Conservation (phyloP, 2,329 filamentous ascomycete species). For the Sphaceloma murrayae region DNA sequence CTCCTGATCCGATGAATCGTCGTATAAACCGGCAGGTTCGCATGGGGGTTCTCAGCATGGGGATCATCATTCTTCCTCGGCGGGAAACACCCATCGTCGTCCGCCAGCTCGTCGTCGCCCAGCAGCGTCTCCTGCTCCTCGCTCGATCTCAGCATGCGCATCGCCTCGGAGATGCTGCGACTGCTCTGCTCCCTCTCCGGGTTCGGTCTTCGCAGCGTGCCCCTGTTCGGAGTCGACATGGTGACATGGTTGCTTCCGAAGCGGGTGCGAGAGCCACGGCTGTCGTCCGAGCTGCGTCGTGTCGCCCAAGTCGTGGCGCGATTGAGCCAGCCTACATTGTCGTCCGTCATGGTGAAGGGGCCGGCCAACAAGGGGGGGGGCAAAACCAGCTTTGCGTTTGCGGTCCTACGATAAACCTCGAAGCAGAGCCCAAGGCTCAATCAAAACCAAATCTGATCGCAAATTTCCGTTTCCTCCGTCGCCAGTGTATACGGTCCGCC, state of each 20-base stretch:
- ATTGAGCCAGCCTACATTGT: slow-evolving; percentile 14
- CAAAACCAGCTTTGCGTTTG: no score
- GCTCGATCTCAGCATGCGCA: slow-evolving; percentile 33
- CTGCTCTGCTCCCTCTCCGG: slow-evolving; percentile 24
- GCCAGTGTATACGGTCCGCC: not conserved
- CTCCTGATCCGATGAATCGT: slow-evolving; percentile 56
- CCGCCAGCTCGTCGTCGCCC: slow-evolving; percentile 37
- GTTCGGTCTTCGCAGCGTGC: slow-evolving; percentile 16
- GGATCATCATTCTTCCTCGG: slow-evolving; percentile 31
- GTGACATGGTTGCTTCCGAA: slow-evolving; percentile 5
- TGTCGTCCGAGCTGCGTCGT: slow-evolving; percentile 3
- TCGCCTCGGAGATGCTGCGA: slow-evolving; percentile 31
- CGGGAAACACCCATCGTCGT: slow-evolving; percentile 38
- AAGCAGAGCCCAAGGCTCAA: no score
- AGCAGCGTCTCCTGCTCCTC: slow-evolving; percentile 42
- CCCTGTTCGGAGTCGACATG: not conserved
- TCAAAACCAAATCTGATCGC: no score
- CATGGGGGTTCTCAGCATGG: slow-evolving; percentile 46
- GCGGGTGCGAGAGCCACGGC: not conserved
- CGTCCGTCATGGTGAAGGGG: slow-evolving; percentile 11
- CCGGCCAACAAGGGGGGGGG: not conserved
- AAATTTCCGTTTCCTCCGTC: slow-evolving; percentile 10
- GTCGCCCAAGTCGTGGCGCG: slow-evolving; percentile 15
- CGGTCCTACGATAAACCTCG: no score
- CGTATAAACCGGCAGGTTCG: slow-evolving; percentile 60